phyloP scores from a whole-genome alignment of 2,329 filamentous ascomycete genomes.

The Hymenoscyphus repandus region DNA sequence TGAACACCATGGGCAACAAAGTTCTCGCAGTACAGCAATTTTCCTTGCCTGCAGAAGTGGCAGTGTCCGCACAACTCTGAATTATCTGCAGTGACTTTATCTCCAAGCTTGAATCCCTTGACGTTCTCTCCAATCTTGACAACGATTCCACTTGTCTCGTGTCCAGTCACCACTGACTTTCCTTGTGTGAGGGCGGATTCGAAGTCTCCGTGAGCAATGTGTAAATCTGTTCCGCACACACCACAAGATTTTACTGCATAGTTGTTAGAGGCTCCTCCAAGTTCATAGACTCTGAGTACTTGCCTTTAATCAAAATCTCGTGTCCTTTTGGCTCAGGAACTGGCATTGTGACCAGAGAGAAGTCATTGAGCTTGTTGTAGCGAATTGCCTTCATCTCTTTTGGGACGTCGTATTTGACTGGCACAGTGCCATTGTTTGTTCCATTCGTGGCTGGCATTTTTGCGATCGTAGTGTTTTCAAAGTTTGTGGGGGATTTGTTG shows the following conservation, averaged over 20 bases:
- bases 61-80: slow-evolving; percentile 17
- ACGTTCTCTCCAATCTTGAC: slow-evolving; percentile 18
- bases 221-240: slow-evolving; percentile 16
- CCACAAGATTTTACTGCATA: slow-evolving; percentile 13
- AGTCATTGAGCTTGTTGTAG: slow-evolving; percentile 18
- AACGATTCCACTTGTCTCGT: slow-evolving; percentile 17
- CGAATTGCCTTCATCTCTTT: slow-evolving; percentile 17
- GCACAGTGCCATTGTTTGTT: slow-evolving; percentile 8
- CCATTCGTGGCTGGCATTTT: slow-evolving; percentile 9
- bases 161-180: slow-evolving; percentile 15
- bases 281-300: background rate
- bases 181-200: slow-evolving; percentile 14
- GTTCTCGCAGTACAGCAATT: slow-evolving; percentile 18
- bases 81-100: slow-evolving; percentile 18
- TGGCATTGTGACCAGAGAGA: slow-evolving; percentile 16
- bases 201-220: slow-evolving; percentile 17
- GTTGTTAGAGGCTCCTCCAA: background rate
- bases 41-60: slow-evolving; percentile 18
- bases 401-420: slow-evolving; percentile 9
- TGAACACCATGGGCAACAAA: slow-evolving; percentile 18
- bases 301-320: slow-evolving; percentile 15
- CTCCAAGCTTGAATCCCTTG: slow-evolving; percentile 16
- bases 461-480: background rate
- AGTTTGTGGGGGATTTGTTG: no score
- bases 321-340: slow-evolving; percentile 15